phyloP scores from a whole-genome alignment of 164 flowering plant species.

The Vitis rupestris region DNA sequence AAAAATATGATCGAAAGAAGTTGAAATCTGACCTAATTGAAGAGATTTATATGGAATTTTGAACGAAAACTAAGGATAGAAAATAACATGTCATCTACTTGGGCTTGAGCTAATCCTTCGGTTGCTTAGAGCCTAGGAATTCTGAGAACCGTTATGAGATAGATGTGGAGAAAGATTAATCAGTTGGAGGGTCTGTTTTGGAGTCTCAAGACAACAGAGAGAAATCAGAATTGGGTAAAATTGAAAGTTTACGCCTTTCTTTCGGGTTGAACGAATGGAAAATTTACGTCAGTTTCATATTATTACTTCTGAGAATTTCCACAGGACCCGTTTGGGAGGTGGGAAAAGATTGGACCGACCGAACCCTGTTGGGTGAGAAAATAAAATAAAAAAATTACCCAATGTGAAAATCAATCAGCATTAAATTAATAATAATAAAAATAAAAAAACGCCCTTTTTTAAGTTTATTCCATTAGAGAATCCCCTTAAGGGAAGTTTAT shows the following conservation, averaged over 20 bases:
- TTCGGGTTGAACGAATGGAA: neutral
- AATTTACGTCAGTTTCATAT: neutral
- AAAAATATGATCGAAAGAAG: conserved; percentile 21
- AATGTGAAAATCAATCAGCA: too few relatives aligned
- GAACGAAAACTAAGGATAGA: conserved; percentile 25
- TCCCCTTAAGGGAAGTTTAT: too few relatives aligned
- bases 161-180: conserved; percentile 1
- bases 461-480: too few relatives aligned
- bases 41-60: conserved; percentile 9
- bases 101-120: conserved; percentile 10
- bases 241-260: conserved; percentile 22
- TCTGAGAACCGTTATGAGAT: conserved; percentile 21
- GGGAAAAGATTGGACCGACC: neutral
- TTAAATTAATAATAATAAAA: too few relatives aligned
- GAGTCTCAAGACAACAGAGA: neutral
- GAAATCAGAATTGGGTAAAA: conserved; percentile 2
- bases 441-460: too few relatives aligned
- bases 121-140: conserved; percentile 27
- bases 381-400: too few relatives aligned
- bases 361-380: too few relatives aligned
- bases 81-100: conserved; percentile 44
- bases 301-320: neutral
- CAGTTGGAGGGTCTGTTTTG: conserved; percentile 20
- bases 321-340: neutral
- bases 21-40: conserved; percentile 45